These are phyloP conservation scores for Heliamphora pulchella DNA, from an alignment of 179 eudicot genomes.

Conservation along the genomic window DNA sequence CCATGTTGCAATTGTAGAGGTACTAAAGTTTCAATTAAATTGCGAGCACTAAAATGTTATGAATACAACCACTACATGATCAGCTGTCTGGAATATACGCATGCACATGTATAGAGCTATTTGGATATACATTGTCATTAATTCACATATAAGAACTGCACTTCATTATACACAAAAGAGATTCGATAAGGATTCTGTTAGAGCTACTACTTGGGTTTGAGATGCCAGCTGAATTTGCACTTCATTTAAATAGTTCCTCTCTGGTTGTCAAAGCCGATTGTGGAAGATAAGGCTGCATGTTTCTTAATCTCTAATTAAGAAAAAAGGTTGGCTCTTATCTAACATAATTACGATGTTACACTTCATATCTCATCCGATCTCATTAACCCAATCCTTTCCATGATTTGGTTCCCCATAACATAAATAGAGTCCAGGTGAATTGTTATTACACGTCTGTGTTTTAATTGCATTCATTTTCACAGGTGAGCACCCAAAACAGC, in stretches of 20 bases:
- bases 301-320: background rate
- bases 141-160: background rate
- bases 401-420: background rate
- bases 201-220: background rate
- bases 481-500: constrained; percentile 52
- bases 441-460: background rate
- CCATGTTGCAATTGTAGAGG: constrained; percentile 84
- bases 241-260: background rate
- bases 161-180: background rate
- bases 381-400: background rate
- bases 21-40: constrained; percentile 18
- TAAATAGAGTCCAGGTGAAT: background rate
- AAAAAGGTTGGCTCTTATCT: background rate
- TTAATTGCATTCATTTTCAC: constrained; percentile 13
- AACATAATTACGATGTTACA: background rate
- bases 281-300: background rate
- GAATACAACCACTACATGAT: background rate
- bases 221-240: background rate
- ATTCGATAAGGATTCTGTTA: background rate
- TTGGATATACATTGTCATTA: background rate
- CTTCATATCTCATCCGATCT: background rate
- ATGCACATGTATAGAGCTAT: background rate
- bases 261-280: background rate
- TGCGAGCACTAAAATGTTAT: background rate
- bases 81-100: background rate